These are phyloP conservation scores for Scenedesmus sp. DNA, from an alignment of 163 green algal species.

Conservation along the genomic window DNA sequence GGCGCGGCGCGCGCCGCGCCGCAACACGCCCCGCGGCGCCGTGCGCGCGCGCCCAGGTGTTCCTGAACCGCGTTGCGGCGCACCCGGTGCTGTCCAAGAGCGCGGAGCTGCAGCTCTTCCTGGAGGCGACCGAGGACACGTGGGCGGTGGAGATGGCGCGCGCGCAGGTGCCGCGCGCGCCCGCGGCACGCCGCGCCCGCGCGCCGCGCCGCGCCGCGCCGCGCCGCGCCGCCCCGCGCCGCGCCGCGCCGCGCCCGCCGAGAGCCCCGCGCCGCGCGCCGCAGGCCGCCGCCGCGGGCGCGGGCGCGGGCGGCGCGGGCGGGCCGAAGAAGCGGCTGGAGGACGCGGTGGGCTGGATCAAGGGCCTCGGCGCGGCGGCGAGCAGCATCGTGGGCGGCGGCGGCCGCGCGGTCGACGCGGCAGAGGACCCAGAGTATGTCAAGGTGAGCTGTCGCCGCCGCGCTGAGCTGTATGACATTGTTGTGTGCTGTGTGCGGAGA, in stretches of 20 bases:
- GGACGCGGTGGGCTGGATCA: conserved; percentile 66
- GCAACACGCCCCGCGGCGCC: too few species aligned
- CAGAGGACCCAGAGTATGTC: conserved; percentile 77
- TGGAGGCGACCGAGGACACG: conserved; percentile 84
- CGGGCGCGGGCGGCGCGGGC: conserved; percentile 14
- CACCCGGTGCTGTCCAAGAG: conserved; percentile 82
- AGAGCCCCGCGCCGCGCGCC: background rate
- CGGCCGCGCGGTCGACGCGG: conserved; percentile 66
- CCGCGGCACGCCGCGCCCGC: background rate
- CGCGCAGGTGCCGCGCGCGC: conserved; percentile 10
- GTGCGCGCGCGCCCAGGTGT: conserved; percentile 51
- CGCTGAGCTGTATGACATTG: background rate
- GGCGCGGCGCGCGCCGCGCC: too few species aligned
- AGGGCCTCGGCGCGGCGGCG: conserved; percentile 60
- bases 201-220: background rate
- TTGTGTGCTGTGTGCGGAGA: background rate
- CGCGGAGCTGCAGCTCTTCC: conserved; percentile 87
- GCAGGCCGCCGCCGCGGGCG: background rate
- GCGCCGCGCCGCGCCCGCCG: background rate
- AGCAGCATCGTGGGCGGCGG: conserved; percentile 56
- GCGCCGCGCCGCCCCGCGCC: too few species aligned
- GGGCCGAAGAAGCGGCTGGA: conserved; percentile 60
- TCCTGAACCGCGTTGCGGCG: conserved; percentile 63
- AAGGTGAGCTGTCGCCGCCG: conserved; percentile 57
- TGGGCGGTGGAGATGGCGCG: conserved; percentile 75